A percentile compares a stretch with the other conserved stretches of the same genome.
phyloP scores from a whole-genome alignment of 257 asterid species.

The Lithospermum erythrorhizon region DNA sequence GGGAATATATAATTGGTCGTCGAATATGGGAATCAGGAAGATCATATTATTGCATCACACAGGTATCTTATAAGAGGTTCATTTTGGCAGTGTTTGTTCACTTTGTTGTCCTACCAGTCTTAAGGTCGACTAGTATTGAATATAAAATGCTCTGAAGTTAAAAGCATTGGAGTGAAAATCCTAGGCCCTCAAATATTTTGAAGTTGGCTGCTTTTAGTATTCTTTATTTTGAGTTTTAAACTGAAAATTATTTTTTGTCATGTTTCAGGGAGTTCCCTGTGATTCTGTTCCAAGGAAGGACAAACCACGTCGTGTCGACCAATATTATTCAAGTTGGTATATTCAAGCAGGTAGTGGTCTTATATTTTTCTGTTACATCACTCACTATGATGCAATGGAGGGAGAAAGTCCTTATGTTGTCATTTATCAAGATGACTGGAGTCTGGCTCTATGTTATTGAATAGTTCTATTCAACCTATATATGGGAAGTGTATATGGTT shows the following conservation, averaged over 20 bases:
- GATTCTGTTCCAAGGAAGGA: slow-evolving; percentile 54
- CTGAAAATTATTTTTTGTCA: slow-evolving; percentile 8
- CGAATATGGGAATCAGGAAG: slow-evolving; percentile 90
- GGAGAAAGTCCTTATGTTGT: too few species aligned
- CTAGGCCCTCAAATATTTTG: neutral
- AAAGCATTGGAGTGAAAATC: too few species aligned
- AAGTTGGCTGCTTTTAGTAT: neutral
- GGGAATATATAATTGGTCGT: slow-evolving; percentile 85
- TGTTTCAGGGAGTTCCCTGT: slow-evolving; percentile 63
- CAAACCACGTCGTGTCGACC: slow-evolving; percentile 83
- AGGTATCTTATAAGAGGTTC: slow-evolving; percentile 31
- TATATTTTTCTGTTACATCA: too few species aligned
- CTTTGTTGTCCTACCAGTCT: neutral
- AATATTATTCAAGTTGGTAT: slow-evolving; percentile 82
- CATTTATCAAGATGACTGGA: too few species aligned
- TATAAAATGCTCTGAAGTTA: too few species aligned
- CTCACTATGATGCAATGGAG: too few species aligned
- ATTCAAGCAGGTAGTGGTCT: slow-evolving; percentile 58
- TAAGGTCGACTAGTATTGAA: too few species aligned
- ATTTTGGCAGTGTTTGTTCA: neutral
- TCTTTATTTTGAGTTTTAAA: neutral
- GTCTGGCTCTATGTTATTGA: neutral
- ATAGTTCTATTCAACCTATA: too few species aligned
- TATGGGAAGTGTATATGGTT: too few species aligned
- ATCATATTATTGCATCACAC: slow-evolving; percentile 77